Conservation (phyloP, 2,329 filamentous ascomycete species). For the Aspergillus caelatus region DNA sequence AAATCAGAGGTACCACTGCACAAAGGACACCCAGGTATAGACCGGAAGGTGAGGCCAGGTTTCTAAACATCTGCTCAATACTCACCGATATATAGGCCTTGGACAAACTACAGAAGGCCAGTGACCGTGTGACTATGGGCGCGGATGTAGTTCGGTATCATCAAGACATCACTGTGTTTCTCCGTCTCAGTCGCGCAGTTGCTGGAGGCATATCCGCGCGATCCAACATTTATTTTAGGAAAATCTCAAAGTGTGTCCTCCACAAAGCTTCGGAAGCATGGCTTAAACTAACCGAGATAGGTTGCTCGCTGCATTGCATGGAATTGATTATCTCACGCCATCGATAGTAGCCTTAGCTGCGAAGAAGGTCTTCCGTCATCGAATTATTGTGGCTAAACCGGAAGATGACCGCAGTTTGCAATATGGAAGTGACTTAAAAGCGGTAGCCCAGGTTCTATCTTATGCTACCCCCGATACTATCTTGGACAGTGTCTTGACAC, state of each 20-base stretch:
- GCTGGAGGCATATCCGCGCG: constrained; percentile 74
- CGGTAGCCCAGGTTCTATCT: constrained; percentile 69
- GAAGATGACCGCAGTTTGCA: constrained; percentile 84
- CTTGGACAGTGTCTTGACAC: constrained; percentile 60
- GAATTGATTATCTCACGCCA: constrained; percentile 78
- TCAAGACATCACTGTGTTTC: constrained; percentile 83
- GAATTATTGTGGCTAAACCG: constrained; percentile 70
- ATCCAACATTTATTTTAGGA: constrained; percentile 76
- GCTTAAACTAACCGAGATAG: constrained; percentile 17
- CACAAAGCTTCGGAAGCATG: background rate
- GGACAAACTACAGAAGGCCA: constrained; percentile 60
- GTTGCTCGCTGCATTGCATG: constrained; percentile 75
- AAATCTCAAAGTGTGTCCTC: constrained; percentile 57
- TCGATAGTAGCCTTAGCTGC: constrained; percentile 80
- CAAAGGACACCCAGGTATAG: constrained; percentile 24
- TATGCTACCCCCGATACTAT: constrained; percentile 58
- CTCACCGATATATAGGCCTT: constrained; percentile 43
- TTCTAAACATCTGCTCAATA: background rate
- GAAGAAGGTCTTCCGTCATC: constrained; percentile 85
- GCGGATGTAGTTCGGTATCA: constrained; percentile 82
- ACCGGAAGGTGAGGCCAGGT: constrained; percentile 24
- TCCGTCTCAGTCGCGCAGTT: constrained; percentile 85
- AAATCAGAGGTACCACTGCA: constrained; percentile 25
- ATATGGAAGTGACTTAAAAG: constrained; percentile 80
- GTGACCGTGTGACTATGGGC: constrained; percentile 63